phyloP scores from a whole-genome alignment of 2,329 filamentous ascomycete genomes.

The Colletotrichum euphorbiae region DNA sequence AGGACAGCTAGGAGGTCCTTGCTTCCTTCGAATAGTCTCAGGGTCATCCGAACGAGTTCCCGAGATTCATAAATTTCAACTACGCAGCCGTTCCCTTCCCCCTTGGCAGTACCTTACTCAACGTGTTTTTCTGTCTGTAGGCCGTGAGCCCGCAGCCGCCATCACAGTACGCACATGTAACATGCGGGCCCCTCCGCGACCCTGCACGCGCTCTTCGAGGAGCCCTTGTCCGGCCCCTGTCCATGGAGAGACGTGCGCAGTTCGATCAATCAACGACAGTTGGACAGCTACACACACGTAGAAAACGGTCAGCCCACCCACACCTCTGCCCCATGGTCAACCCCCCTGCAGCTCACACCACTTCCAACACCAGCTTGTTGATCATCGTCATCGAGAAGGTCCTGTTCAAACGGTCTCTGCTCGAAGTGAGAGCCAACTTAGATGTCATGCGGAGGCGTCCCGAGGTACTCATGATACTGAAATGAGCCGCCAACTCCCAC shows the following conservation, averaged over 20 bases:
- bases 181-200: constrained; percentile 33
- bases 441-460: constrained; percentile 1
- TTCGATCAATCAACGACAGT: constrained; percentile 6
- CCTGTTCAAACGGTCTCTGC: neutral
- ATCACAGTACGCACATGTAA: too few species aligned
- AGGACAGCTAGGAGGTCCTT: constrained; percentile 1
- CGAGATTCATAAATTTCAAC: constrained; percentile 11
- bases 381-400: neutral
- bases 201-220: constrained; percentile 19
- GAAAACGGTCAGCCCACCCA: constrained; percentile 29
- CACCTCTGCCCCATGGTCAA: constrained; percentile 7
- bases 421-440: neutral
- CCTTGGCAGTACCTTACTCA: too few species aligned
- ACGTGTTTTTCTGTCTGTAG: constrained; percentile 6
- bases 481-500: too few species aligned
- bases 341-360: constrained; percentile 32
- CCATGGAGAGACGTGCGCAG: constrained; percentile 15
- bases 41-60: constrained; percentile 8
- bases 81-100: neutral
- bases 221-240: constrained; percentile 22
- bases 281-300: too few species aligned
- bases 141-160: constrained; percentile 17
- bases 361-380: neutral
- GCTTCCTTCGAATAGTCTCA: constrained; percentile 6
- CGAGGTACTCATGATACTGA: neutral